phyloP scores from a whole-genome alignment of 192 early-diverging fungal species.

The Rhizophagus sp. region DNA sequence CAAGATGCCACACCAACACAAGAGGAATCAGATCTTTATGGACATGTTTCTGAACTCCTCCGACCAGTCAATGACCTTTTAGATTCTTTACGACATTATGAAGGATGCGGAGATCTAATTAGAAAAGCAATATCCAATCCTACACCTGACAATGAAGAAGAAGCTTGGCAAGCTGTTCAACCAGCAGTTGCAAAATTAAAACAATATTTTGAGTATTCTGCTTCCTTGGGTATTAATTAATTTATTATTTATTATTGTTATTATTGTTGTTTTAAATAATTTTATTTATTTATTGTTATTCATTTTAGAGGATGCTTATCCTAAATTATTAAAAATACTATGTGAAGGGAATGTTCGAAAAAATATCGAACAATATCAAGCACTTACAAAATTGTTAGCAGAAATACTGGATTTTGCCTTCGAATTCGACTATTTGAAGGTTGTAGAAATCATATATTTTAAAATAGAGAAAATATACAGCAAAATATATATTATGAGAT shows the following conservation, averaged over 20 bases:
- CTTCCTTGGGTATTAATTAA: constrained; percentile 59
- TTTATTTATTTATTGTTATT: constrained; percentile 24
- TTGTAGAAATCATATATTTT: constrained; percentile 27
- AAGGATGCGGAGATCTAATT: constrained; percentile 72
- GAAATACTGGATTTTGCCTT: constrained; percentile 86
- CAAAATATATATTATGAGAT: constrained; percentile 13
- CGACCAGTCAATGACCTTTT: constrained; percentile 55
- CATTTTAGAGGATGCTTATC: constrained; percentile 55
- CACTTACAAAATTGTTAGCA: constrained; percentile 77
- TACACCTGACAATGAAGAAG: constrained; percentile 80
- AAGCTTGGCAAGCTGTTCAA: constrained; percentile 82
- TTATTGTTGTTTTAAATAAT: not conserved
- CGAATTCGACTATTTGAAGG: constrained; percentile 93
- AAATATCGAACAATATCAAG: constrained; percentile 74
- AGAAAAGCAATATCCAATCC: constrained; percentile 86
- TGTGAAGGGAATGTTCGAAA: constrained; percentile 65
- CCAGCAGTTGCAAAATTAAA: constrained; percentile 80
- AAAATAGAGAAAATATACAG: not conserved
- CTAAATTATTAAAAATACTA: constrained; percentile 65
- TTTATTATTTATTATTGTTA: not conserved
- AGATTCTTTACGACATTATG: constrained; percentile 59
- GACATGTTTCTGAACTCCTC: constrained; percentile 56
- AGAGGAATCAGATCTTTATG: constrained; percentile 64
- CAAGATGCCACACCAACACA: constrained; percentile 58
- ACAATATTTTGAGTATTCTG: constrained; percentile 81